Conservation (phyloP, 2,329 filamentous ascomycete species). For the Diaporthe ilicicola region DNA sequence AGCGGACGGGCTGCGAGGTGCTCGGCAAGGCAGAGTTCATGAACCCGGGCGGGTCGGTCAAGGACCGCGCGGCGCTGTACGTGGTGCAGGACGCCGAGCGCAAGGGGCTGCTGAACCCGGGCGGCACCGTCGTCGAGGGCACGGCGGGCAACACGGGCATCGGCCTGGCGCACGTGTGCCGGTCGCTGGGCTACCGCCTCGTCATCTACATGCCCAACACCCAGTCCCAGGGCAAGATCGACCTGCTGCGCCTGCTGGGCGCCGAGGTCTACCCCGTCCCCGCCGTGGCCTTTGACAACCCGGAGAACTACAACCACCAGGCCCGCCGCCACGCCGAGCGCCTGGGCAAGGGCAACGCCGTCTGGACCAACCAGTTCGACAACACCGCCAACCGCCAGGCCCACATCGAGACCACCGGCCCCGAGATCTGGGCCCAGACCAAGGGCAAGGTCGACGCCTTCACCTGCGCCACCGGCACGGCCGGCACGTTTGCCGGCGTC, state of each 20-base stretch:
- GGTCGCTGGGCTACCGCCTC: constrained; percentile 88
- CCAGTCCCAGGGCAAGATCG: constrained; percentile 97
- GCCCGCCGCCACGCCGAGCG: constrained; percentile 87
- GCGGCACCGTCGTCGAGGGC: constrained; percentile 95
- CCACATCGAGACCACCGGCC: constrained; percentile 95
- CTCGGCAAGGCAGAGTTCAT: constrained; percentile 98
- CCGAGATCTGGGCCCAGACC: constrained; percentile 97
- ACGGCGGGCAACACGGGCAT: constrained; percentile 99
- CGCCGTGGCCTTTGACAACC: constrained; percentile 94
- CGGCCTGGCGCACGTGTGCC: constrained; percentile 94
- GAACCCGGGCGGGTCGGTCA: constrained; percentile 95
- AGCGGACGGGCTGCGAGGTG: constrained; percentile 91
- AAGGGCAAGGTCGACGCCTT: constrained; percentile 88
- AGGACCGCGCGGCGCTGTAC: constrained; percentile 94
- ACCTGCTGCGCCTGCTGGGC: constrained; percentile 87
- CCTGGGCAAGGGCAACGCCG: constrained; percentile 85
- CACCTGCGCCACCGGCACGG: constrained; percentile 93
- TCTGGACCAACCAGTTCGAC: constrained; percentile 99
- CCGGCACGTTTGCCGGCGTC: constrained; percentile 86
- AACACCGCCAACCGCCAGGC: constrained; percentile 93
- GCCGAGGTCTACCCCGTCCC: constrained; percentile 97
- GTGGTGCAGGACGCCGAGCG: constrained; percentile 95
- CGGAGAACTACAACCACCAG: constrained; percentile 98
- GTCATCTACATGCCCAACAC: constrained; percentile 99
- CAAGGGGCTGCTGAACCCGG: constrained; percentile 79